Conservation (phyloP, 768 basidiomycete species). For the Vararia minispora region DNA sequence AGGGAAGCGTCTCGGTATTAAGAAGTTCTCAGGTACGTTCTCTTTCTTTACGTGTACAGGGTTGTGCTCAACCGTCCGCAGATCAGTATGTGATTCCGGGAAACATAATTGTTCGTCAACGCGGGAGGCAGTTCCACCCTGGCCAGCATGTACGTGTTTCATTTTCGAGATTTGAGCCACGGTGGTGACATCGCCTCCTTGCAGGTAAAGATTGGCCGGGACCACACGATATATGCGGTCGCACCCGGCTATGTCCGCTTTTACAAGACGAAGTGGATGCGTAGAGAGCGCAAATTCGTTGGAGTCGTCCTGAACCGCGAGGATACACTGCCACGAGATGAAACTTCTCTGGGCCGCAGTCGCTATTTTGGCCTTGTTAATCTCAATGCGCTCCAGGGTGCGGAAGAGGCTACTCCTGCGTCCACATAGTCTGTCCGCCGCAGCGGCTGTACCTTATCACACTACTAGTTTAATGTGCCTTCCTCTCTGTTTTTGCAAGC, state of each 20-base stretch:
- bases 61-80: slow-evolving; percentile 20
- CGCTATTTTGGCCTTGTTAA: slow-evolving; percentile 75
- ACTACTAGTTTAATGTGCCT: no score
- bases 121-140: slow-evolving; percentile 87
- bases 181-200: slow-evolving; percentile 1
- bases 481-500: no score
- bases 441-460: no score
- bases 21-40: slow-evolving; percentile 83
- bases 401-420: slow-evolving; percentile 10
- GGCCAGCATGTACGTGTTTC: slow-evolving; percentile 69
- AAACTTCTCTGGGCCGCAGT: slow-evolving; percentile 62
- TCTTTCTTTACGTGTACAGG: background rate
- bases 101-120: slow-evolving; percentile 92
- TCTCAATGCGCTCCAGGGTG: slow-evolving; percentile 36
- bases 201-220: slow-evolving; percentile 84
- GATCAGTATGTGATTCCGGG: slow-evolving; percentile 91
- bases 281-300: slow-evolving; percentile 65
- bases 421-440: no score
- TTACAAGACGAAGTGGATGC: slow-evolving; percentile 74
- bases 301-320: slow-evolving; percentile 78
- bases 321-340: slow-evolving; percentile 81
- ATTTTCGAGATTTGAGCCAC: slow-evolving; percentile 5
- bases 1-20: slow-evolving; percentile 88
- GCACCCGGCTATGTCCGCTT: slow-evolving; percentile 91
- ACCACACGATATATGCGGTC: slow-evolving; percentile 89